Percentiles rank a stretch among this genome's conserved stretches.
phyloP scores from a whole-genome alignment of 495 filamentous ascomycete species.

The Choiromyces venosus region DNA sequence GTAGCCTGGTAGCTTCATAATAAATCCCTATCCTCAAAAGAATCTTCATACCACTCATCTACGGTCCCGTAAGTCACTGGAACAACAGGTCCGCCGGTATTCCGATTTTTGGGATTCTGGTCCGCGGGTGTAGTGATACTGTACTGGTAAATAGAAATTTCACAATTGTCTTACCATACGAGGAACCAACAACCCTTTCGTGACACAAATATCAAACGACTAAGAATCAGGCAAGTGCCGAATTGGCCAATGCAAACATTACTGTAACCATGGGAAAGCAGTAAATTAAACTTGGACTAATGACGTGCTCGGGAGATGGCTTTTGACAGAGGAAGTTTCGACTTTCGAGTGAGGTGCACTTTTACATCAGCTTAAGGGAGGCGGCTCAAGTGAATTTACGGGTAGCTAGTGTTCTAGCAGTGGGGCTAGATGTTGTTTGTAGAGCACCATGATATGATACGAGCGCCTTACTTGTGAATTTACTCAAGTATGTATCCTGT shows the following conservation, averaged over 20 bases:
- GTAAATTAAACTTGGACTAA: background rate
- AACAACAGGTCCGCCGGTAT: background rate
- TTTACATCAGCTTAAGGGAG: no score
- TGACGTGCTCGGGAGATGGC: background rate
- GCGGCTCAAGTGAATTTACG: background rate
- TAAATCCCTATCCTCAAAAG: background rate
- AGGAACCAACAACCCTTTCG: background rate
- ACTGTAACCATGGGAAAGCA: background rate
- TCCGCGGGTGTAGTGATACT: background rate
- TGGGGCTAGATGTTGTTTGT: background rate
- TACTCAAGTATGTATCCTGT: background rate
- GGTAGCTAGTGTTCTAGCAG: background rate
- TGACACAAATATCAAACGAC: background rate
- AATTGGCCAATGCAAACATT: background rate
- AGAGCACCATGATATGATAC: background rate
- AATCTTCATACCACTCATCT: background rate
- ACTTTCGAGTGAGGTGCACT: background rate
- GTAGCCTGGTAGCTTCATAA: background rate
- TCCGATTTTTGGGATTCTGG: background rate
- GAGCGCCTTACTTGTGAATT: background rate
- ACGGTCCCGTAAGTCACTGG: background rate
- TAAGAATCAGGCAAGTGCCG: background rate
- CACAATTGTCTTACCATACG: background rate
- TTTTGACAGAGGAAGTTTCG: no score
- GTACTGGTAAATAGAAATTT: background rate